Base-by-base conservation (phyloP, 2,329 filamentous ascomycete species). In the Fusarium marasasianum region DNA sequence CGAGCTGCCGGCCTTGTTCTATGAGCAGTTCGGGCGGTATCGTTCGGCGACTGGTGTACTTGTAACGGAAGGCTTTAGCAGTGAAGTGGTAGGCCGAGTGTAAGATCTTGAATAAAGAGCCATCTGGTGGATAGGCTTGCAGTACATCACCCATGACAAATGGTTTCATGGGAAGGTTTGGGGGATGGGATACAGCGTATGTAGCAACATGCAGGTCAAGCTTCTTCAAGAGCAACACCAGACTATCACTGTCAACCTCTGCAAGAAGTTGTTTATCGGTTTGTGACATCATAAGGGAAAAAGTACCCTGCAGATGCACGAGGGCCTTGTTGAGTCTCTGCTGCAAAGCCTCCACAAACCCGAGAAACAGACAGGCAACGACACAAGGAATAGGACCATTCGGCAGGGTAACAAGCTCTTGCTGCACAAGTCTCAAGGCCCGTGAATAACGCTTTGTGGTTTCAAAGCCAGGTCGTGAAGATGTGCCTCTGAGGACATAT, bases 201-300 rank as follows among this genome's bases (percentile, higher is more conserved):
- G 75, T 77, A 6, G 75, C 72, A 3, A 71, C 51, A 45, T 77
- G 74, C 1, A 77, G 63, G 15, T 77, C 75, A 8, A 77, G 64
- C 6, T 77, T 77, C 8, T 69, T 60, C 2, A 76, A 41, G 1
- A 76, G 40, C 8, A 74, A 51, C 1, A 71, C 67, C 2, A 77
- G 35, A 18, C 63, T 47, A 22, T 63, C 41, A 0, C 50, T 64
- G 35, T 76, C 70, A 1, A 69, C 26, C 8, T 41, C 44, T 1
- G 48, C 13, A 0, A 38, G 6, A 12, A 45, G 6, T 4, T 55
- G 56, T 11, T 63, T 31, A 12, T 57, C 38, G 0, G 50, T 18
- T 13, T 26, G 44, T 11, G 74, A 74, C n/a, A 51, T 38, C 64
- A 77, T 63, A 1, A 77, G 44, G 3, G 70, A 38, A 5, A 74